Evolutionary conservation across 208 protist genomes (phyloP), one percentile per base, ranked within the genome.

Genomic region (Leishmania tropica): DNA sequence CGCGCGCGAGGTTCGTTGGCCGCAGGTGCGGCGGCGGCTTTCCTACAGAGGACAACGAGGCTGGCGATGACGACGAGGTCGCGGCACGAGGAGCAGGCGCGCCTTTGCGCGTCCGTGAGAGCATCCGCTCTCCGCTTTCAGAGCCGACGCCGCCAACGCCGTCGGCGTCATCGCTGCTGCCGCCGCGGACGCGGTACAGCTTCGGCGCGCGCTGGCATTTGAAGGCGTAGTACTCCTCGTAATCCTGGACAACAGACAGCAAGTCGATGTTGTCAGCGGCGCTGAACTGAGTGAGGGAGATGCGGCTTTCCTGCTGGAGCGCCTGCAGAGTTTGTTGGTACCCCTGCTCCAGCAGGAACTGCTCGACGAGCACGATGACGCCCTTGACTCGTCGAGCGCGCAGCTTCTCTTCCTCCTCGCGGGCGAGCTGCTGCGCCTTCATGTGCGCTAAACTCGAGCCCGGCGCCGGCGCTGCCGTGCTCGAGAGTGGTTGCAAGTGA

Each of bases 181-280:
- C 83, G 58, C 85, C 84, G 31, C 85, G 79, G 19, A 75, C 80
- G 60, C 95, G 92, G 75, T 95, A 97, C 4, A 98, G 83, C 75
- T 95, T 96, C 8, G 94, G 94, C 56, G 90, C 90, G n/a, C 92
- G 89, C 67, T 93, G 89, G 75, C 93, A 93, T 58, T 95, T 95
- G 77, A 97, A 92, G 77, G 96, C 87, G 87, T 95, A 96, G 83
- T 96, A 98, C 48, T 98, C 87, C 85, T 98, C 96, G 80, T 89
- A 98, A 81, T 98, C 94, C 28, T 83, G 78, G 13, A 97, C 78
- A 48, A 97, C 83, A 31, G 86, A 89, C 37, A 96, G 78, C 24
- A 98, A 85, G 87, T 98, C 95, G 79, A 98, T 93, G 81, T 98
- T 98, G 85, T 98, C 96, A 17, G 96, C 96, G 21, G 85, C 85